Conservation (phyloP, 2,329 filamentous ascomycete genomes). For the Hirsutella rhossiliensis region DNA sequence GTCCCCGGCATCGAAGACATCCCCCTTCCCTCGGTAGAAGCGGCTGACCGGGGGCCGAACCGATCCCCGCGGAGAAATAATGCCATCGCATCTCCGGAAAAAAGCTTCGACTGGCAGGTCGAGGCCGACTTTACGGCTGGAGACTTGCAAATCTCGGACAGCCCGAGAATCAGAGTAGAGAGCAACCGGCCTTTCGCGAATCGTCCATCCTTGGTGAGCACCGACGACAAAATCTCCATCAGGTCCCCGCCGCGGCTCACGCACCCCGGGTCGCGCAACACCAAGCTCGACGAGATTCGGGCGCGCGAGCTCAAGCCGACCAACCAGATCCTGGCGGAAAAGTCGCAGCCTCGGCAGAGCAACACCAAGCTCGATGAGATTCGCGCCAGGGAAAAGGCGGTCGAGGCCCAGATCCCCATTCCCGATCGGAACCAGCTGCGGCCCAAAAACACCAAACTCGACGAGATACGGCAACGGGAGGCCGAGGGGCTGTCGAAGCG, state of each 20-base stretch:
- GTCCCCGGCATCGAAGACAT: constrained; percentile 26
- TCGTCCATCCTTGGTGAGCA: constrained; percentile 15
- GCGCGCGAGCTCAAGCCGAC: constrained; percentile 26
- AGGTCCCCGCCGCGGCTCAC: constrained; percentile 6
- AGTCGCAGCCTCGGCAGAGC: constrained; percentile 1
- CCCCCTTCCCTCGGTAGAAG: constrained; percentile 21
- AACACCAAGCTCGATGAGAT: constrained; percentile 25
- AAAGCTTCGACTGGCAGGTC: constrained; percentile 42
- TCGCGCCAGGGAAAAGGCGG: constrained; percentile 18
- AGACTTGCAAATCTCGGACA: constrained; percentile 42
- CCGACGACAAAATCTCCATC: constrained; percentile 7
- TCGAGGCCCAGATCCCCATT: constrained; percentile 18
- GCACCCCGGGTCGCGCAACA: constrained; percentile 23
- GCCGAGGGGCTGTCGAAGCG: constrained; percentile 30
- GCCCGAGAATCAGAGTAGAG: constrained; percentile 35
- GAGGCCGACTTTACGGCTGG: constrained; percentile 46
- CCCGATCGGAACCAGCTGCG: constrained; percentile 15
- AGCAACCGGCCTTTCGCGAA: constrained; percentile 22
- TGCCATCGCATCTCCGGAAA: constrained; percentile 28
- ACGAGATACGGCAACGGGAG: constrained; percentile 34
- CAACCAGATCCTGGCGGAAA: constrained; percentile 9
- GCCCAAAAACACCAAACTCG: constrained; percentile 31
- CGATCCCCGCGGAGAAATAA: neutral
- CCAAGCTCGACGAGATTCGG: constrained; percentile 32
- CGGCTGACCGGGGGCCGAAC: neutral